Percentiles rank a stretch among this genome's conserved stretches.
Evolutionary conservation across 805 yeast species (phyloP).

Genomic region (Hanseniaspora valbyensis): DNA sequence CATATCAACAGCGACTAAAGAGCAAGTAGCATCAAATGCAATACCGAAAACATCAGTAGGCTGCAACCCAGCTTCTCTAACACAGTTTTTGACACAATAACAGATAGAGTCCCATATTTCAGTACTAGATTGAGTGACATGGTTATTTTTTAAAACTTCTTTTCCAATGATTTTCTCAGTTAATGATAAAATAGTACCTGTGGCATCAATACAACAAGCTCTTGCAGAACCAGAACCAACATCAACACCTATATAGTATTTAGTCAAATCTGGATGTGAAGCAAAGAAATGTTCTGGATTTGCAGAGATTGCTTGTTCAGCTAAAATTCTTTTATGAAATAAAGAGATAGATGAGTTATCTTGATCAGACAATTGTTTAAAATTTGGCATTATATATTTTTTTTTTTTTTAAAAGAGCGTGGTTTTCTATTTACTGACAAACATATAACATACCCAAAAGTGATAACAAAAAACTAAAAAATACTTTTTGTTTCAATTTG

Average conservation of each 20-base stretch:
- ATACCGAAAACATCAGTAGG: constrained; percentile 64
- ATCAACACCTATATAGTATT: constrained; percentile 67
- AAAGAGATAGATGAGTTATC: constrained; percentile 11
- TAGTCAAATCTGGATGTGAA: constrained; percentile 9
- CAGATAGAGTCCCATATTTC: constrained; percentile 89
- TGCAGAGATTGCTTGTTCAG: constrained; percentile 5
- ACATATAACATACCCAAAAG: too few species aligned
- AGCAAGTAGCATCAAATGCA: constrained; percentile 96
- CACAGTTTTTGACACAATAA: constrained; percentile 63
- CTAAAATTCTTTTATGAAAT: constrained; percentile 13
- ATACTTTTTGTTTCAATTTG: too few species aligned
- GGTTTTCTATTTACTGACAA: too few species aligned
- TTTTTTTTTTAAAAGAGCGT: too few species aligned
- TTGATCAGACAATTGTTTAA: neutral
- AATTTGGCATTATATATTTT: neutral
- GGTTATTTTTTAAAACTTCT: constrained; percentile 59
- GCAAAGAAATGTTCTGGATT: constrained; percentile 6
- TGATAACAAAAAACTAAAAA: too few species aligned
- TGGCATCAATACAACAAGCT: constrained; percentile 78
- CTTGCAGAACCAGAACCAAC: constrained; percentile 98
- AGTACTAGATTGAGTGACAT: constrained; percentile 74
- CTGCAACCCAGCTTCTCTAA: constrained; percentile 64
- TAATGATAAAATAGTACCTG: constrained; percentile 69
- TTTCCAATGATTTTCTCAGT: constrained; percentile 71
- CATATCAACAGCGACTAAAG: constrained; percentile 70